These are phyloP conservation scores for Thraustotheca clavata DNA, from an alignment of 352 stramenopile genomes.

Conservation along the genomic window DNA sequence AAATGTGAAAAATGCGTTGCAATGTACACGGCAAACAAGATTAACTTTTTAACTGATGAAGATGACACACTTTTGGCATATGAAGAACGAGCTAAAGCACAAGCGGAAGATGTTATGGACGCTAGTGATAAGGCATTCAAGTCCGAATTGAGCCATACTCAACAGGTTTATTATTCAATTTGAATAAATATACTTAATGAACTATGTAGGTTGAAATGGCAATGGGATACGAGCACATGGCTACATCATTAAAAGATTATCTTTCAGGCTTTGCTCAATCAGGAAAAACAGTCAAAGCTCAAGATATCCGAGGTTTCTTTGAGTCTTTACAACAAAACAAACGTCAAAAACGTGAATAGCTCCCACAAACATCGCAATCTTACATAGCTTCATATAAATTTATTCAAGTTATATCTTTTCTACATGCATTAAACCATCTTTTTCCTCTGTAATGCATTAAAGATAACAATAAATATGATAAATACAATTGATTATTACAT, in stretches of 20 bases:
- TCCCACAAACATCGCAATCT: too few relatives aligned
- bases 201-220: conserved; percentile 42
- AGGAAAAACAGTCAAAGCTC: conserved; percentile 52
- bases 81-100: conserved; percentile 36
- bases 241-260: conserved; percentile 56
- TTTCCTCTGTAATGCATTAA: conserved; percentile 24
- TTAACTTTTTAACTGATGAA: conserved; percentile 52
- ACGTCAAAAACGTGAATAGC: conserved; percentile 33
- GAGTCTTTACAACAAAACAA: conserved; percentile 41
- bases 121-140: conserved; percentile 41
- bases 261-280: conserved; percentile 45
- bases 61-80: conserved; percentile 60
- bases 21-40: conserved; percentile 37
- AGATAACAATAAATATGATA: conserved; percentile 16
- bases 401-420: background rate
- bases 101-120: conserved; percentile 26
- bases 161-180: conserved; percentile 26
- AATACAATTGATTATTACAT: background rate
- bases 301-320: conserved; percentile 70
- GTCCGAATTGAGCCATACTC: conserved; percentile 48
- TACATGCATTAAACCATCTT: conserved; percentile 2
- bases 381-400: too few relatives aligned
- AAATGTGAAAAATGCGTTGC: conserved; percentile 42
- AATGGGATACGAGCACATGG: conserved; percentile 63
- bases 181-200: background rate